phyloP scores from a whole-genome alignment of 1,139 yeast genomes.

The Protomyces inundatus region DNA sequence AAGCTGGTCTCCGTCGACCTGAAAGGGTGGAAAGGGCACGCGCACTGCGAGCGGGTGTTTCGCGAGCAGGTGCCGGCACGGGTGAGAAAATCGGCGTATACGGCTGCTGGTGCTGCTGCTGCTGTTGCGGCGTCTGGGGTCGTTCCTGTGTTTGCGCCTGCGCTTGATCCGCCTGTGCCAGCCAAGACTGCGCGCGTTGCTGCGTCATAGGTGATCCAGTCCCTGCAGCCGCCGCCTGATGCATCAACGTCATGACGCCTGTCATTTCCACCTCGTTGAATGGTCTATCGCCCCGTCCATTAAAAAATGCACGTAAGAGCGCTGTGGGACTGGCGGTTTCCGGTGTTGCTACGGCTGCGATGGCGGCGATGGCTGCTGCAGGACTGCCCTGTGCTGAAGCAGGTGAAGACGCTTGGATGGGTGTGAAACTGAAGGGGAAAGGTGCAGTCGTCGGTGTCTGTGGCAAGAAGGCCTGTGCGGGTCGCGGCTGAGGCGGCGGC shows the following conservation, averaged over 20 bases:
- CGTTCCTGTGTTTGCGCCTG: not conserved
- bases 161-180: no score
- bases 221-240: conserved; percentile 23
- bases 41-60: no score
- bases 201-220: not conserved
- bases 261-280: conserved; percentile 73
- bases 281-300: conserved; percentile 67
- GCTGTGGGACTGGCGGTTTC: conserved; percentile 46
- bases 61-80: not conserved
- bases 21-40: no score
- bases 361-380: not conserved
- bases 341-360: not conserved
- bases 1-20: not conserved
- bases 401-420: not conserved
- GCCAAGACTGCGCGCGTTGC: no score
- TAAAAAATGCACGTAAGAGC: conserved; percentile 65
- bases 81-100: conserved; percentile 18
- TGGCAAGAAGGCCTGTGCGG: not conserved
- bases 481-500: no score
- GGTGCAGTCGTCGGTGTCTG: not conserved
- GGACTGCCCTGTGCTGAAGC: not conserved
- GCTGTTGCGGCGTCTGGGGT: not conserved
- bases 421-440: not conserved
- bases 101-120: not conserved
- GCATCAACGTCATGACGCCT: conserved; percentile 65